phyloP scores from a whole-genome alignment of 2,329 filamentous ascomycete genomes.

The Microdochium paspali region DNA sequence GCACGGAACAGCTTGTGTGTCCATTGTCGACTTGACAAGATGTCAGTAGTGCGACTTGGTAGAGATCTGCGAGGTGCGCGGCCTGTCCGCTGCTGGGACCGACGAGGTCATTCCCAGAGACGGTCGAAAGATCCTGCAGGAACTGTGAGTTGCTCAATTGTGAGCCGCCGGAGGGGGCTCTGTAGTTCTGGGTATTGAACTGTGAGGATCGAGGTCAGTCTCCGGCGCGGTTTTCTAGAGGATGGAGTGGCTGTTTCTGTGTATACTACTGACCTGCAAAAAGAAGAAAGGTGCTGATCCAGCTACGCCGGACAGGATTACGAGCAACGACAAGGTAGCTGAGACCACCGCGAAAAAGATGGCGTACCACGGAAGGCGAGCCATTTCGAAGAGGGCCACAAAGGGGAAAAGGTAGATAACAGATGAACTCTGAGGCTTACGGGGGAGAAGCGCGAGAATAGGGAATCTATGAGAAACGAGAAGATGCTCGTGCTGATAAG shows the following conservation, averaged over 20 bases:
- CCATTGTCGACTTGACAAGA: slow-evolving; percentile 16
- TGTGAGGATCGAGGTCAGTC: slow-evolving; percentile 18
- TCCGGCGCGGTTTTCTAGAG: slow-evolving; percentile 18
- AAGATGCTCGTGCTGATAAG: too few relatives aligned
- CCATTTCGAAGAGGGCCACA: background rate
- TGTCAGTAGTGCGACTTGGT: slow-evolving; percentile 22
- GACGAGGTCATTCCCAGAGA: slow-evolving; percentile 21
- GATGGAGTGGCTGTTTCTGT: background rate
- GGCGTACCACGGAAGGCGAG: slow-evolving; percentile 6
- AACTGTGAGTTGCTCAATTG: slow-evolving; percentile 16
- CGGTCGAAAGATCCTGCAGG: slow-evolving; percentile 19
- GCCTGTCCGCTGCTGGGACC: slow-evolving; percentile 16
- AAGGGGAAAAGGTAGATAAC: background rate
- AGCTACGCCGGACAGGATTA: slow-evolving; percentile 19
- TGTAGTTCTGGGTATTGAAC: background rate
- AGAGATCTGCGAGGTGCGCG: slow-evolving; percentile 17
- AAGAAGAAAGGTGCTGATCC: slow-evolving; percentile 18
- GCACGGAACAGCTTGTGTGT: slow-evolving; percentile 14
- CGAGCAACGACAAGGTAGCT: slow-evolving; percentile 14
- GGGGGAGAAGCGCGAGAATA: background rate
- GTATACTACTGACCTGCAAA: slow-evolving; percentile 21
- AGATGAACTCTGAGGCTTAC: background rate
- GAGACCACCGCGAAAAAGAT: slow-evolving; percentile 14
- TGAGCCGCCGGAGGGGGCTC: background rate
- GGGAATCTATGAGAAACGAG: background rate